A percentile compares a stretch with the other conserved stretches of the same genome.
Conservation (phyloP, 2,329 filamentous ascomycete genomes). For the Botrytis paeoniae region DNA sequence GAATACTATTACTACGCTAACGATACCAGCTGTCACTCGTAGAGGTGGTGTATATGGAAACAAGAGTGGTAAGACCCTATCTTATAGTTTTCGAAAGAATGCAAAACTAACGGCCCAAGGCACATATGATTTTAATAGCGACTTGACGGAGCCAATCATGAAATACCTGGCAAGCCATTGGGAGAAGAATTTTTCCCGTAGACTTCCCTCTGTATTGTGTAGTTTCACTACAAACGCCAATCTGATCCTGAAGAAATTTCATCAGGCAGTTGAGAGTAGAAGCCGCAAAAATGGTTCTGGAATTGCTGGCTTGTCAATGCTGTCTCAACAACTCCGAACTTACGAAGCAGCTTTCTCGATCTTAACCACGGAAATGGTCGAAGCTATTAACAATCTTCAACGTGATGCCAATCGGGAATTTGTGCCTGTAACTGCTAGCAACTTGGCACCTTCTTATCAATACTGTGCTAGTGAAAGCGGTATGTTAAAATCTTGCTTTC, state of each 20-base stretch:
- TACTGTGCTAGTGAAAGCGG: conserved; percentile 46
- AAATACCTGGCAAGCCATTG: conserved; percentile 29
- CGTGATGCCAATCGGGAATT: conserved; percentile 54
- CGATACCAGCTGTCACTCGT: conserved; percentile 45
- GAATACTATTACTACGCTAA: background rate
- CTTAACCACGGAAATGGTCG: conserved; percentile 37
- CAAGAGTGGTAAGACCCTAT: conserved; percentile 33
- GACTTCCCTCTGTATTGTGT: conserved; percentile 43
- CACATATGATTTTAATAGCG: background rate
- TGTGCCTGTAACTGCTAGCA: conserved; percentile 45
- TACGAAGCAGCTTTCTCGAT: conserved; percentile 44
- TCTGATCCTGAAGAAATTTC: conserved; percentile 42
- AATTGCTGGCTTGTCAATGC: conserved; percentile 41
- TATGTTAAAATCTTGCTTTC: conserved; percentile 20
- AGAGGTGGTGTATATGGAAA: conserved; percentile 48
- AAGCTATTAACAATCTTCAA: conserved; percentile 45
- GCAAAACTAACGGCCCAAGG: background rate
- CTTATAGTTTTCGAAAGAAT: no score
- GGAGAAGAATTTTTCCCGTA: conserved; percentile 41
- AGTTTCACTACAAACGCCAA: conserved; percentile 38
- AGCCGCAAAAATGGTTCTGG: conserved; percentile 41
- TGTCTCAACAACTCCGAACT: conserved; percentile 43
- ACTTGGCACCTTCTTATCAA: conserved; percentile 48
- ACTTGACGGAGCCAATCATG: conserved; percentile 26
- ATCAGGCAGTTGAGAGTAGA: conserved; percentile 42